phyloP scores from a whole-genome alignment of 2,329 filamentous ascomycete genomes.

The Dactylellina sp. region DNA sequence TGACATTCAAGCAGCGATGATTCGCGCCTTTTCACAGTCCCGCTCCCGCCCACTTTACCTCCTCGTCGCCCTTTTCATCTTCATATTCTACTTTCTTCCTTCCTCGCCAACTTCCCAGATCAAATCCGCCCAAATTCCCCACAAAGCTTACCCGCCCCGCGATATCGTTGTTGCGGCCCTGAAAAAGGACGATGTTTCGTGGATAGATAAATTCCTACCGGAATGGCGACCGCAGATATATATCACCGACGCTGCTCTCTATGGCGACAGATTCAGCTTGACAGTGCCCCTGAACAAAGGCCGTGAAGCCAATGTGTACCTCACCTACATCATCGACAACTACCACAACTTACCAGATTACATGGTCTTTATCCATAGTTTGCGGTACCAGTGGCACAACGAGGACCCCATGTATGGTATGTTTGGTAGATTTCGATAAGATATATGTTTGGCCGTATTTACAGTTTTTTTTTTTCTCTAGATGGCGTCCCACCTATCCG shows the following conservation, averaged over 20 bases:
- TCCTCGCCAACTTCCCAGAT: conserved; percentile 20
- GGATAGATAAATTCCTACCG: conserved; percentile 65
- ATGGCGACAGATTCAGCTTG: conserved; percentile 40
- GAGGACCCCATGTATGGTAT: conserved; percentile 66
- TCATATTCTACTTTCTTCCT: conserved; percentile 45
- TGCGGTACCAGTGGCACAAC: conserved; percentile 56
- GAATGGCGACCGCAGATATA: conserved; percentile 59
- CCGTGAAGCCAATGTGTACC: conserved; percentile 73
- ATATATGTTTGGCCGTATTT: neutral
- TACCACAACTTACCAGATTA: conserved; percentile 66
- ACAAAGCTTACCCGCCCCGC: conserved; percentile 26
- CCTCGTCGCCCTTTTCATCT: conserved; percentile 34
- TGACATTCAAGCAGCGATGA: conserved; percentile 20
- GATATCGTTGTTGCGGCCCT: conserved; percentile 63
- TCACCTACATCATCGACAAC: conserved; percentile 74
- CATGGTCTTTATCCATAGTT: conserved; percentile 53
- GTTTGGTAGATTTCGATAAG: neutral
- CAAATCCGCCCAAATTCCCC: neutral
- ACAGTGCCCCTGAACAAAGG: conserved; percentile 66
- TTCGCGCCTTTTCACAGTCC: conserved; percentile 33
- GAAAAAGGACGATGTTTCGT: conserved; percentile 62
- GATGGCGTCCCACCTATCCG: conserved; percentile 38
- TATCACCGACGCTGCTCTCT: conserved; percentile 56
- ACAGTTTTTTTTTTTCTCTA: neutral
- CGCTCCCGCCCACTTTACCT: conserved; percentile 30